Evolutionary conservation across 176 grass and related monocot species (phyloP).

Genomic region (Typha latifolia): DNA sequence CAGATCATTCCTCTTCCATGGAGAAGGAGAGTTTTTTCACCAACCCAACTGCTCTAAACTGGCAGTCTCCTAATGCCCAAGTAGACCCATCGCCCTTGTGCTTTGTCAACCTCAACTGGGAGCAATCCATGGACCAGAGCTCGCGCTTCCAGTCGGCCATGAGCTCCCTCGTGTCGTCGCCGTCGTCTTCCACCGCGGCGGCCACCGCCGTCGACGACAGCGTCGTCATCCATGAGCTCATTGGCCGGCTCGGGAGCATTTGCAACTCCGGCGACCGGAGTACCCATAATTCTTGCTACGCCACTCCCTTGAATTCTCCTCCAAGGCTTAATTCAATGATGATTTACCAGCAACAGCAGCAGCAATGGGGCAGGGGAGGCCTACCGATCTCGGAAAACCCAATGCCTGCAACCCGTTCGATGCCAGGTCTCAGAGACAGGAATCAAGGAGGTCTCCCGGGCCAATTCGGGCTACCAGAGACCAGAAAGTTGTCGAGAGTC

Average conservation of each 20-base stretch:
- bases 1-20: not conserved
- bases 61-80: not conserved
- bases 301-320: conserved; percentile 52
- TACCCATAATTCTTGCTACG: conserved; percentile 46
- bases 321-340: conserved; percentile 4
- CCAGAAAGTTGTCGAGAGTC: conserved; percentile 25
- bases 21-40: conserved; percentile 35
- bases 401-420: too few relatives aligned
- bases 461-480: conserved; percentile 2
- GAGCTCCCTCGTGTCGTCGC: conserved; percentile 52
- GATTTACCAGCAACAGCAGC: not conserved
- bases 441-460: not conserved
- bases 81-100: not conserved
- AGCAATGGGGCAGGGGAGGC: too few relatives aligned
- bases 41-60: not conserved
- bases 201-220: conserved; percentile 8
- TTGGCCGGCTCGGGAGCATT: conserved; percentile 56
- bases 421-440: conserved; percentile 8
- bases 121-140: not conserved
- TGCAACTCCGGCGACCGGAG: conserved; percentile 31
- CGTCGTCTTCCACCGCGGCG: conserved; percentile 10
- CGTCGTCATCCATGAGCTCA: conserved; percentile 44
- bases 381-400: too few relatives aligned
- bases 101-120: conserved; percentile 15
- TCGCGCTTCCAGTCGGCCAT: conserved; percentile 47